Evolutionary conservation across 1,139 yeast species (phyloP).

Genomic region (Protomyces inundatus): DNA sequence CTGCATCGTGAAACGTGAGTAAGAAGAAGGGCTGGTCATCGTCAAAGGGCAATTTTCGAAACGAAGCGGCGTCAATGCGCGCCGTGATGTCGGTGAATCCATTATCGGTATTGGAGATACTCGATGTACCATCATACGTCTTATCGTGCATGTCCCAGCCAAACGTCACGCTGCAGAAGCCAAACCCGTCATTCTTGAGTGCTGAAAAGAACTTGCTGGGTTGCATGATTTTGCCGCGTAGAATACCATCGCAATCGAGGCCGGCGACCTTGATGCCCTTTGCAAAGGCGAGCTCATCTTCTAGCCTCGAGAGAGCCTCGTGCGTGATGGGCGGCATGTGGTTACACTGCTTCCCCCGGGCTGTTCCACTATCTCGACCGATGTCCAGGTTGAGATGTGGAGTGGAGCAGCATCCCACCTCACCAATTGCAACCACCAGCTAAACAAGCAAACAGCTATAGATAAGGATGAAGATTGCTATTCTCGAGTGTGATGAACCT

Average conservation of each 20-base stretch:
- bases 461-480: slow-evolving; percentile 21
- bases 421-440: no score
- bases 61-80: slow-evolving; percentile 35
- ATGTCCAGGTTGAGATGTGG: no score
- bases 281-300: slow-evolving; percentile 32
- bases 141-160: slow-evolving; percentile 43
- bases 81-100: slow-evolving; percentile 40
- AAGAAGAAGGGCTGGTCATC: slow-evolving; percentile 38
- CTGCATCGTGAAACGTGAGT: slow-evolving; percentile 36
- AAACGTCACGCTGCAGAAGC: slow-evolving; percentile 37
- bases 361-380: no score
- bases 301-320: not conserved
- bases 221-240: slow-evolving; percentile 41
- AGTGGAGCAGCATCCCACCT: no score
- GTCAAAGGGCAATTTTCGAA: slow-evolving; percentile 39
- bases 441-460: no score
- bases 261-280: slow-evolving; percentile 40
- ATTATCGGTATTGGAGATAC: slow-evolving; percentile 37
- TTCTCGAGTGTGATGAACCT: slow-evolving; percentile 30
- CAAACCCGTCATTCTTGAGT: slow-evolving; percentile 37
- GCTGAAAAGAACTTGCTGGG: slow-evolving; percentile 37
- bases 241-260: slow-evolving; percentile 40
- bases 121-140: slow-evolving; percentile 36
- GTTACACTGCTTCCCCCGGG: no score
- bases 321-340: no score